Evolutionary conservation across 2,329 filamentous ascomycete species (phyloP).

Genomic region (Aspergillus sp.): DNA sequence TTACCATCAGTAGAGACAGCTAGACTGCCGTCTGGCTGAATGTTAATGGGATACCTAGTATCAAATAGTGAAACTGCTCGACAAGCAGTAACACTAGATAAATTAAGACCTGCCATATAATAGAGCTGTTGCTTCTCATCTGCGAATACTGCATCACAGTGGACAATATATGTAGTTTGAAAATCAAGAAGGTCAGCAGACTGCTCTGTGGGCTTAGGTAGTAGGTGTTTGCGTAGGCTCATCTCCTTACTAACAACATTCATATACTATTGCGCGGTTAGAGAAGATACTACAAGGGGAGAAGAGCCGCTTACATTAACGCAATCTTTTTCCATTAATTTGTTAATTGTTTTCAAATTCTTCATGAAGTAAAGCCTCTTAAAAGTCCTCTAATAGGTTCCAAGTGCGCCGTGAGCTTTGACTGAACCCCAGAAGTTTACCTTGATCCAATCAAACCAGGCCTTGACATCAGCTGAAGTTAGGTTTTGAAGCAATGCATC

Average conservation of each 20-base stretch:
- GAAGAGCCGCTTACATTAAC: conserved; percentile 3
- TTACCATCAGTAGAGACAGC: no score
- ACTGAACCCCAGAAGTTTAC: conserved; percentile 10
- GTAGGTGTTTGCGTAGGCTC: conserved; percentile 5
- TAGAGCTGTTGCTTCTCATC: conserved; percentile 14
- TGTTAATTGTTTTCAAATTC: conserved; percentile 3
- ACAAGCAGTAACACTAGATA: conserved; percentile 11
- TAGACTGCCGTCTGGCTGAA: conserved; percentile 1
- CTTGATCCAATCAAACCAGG: conserved; percentile 15
- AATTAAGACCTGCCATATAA: conserved; percentile 7
- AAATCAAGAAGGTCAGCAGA: conserved; percentile 11
- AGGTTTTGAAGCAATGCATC: conserved; percentile 8
- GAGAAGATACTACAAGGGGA: conserved; percentile 1
- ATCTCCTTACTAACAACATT: conserved; percentile 10
- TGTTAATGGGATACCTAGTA: conserved; percentile 4
- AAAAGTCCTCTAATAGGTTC: conserved; percentile 12
- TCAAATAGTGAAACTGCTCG: conserved; percentile 14
- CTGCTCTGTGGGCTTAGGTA: conserved; percentile 7
- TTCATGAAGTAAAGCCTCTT: conserved; percentile 14
- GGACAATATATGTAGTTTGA: conserved; percentile 6
- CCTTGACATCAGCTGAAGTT: conserved; percentile 8
- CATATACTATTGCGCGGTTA: conserved; percentile 12
- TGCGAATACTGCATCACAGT: conserved; percentile 9
- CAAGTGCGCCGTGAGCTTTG: conserved; percentile 8
- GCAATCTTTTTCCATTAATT: conserved; percentile 3